Base-by-base conservation (phyloP, 768 basidiomycete species). In the Fistulinella prunicolor region DNA sequence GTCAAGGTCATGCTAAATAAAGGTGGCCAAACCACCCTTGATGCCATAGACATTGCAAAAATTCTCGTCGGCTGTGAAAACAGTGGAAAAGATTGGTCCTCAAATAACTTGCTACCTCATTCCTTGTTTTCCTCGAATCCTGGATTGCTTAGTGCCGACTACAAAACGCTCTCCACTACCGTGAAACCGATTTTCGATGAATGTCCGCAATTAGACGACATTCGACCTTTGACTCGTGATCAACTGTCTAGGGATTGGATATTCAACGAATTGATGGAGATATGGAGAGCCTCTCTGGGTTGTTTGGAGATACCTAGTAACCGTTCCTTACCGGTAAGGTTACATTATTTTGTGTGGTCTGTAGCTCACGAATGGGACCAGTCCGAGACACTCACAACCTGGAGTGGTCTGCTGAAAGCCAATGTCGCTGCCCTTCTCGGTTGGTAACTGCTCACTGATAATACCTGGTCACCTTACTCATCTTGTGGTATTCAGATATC, bases 1-100 rank as follows among this genome's bases (percentile, higher is more conserved):
- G 65, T 90, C 32, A 71, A 75, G 28, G 46, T 48, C 13, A 89
- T 89, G 85, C 66, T 80, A 38, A 65, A 68, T 49, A 81, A 76
- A 56, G 77, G 78, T 21, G 75, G 76, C 1, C 68, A 71, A 44
- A 70, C 75, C 23, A 75, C 78, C 53, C 69, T 66, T 17, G 83
- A 85, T 35, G 81, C 78, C 1, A 68, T 85, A 42, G 80, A 80
- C 28, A 67, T 77, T 4, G 65, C 79, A 43, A 71, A 69, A 45
- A 62, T 60, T 38, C 62, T 74, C 69, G 72, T 62, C 62, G 73
- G 45, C 64, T 55, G 44, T 41, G 68, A 74, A 35, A 59, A 57
- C 14, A 51, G 51, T 16, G 57, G 59, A 19, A 70, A 70, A 4
- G 50, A 63, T 13, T 84, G 82, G 79, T 70, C 74, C 17, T 55